phyloP scores from a whole-genome alignment of 2,329 filamentous ascomycete genomes.

The Penicillium sp. region DNA sequence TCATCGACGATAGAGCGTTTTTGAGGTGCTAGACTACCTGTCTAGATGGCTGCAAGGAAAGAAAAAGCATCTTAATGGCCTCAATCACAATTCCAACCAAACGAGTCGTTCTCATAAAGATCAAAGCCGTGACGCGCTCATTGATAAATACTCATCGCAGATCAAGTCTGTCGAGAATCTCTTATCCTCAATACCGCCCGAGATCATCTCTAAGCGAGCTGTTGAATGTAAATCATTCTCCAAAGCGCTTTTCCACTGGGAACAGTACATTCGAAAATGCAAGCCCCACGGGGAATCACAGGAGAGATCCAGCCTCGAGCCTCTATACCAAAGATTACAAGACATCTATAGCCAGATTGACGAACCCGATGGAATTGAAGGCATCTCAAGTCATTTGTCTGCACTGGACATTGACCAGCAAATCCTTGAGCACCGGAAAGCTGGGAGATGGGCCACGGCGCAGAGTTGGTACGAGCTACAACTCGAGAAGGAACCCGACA shows the following conservation, averaged over 20 bases:
- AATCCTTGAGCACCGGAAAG: conserved; percentile 86
- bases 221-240: conserved; percentile 94
- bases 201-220: conserved; percentile 75
- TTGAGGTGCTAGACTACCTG: conserved; percentile 85
- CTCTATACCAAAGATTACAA: conserved; percentile 74
- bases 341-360: conserved; percentile 97
- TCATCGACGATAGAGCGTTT: conserved; percentile 63
- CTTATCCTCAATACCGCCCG: conserved; percentile 65
- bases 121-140: conserved; percentile 22
- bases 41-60: conserved; percentile 86
- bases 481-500: conserved; percentile 72
- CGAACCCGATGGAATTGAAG: conserved; percentile 93
- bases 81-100: conserved; percentile 26
- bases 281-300: conserved; percentile 45
- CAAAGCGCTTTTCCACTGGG: conserved; percentile 88
- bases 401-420: conserved; percentile 91
- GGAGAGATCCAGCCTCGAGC: conserved; percentile 54
- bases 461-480: conserved; percentile 98
- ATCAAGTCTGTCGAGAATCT: conserved; percentile 69
- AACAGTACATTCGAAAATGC: conserved; percentile 74
- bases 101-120: conserved; percentile 30
- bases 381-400: conserved; percentile 82
- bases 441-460: conserved; percentile 87
- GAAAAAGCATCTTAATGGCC: conserved; percentile 48
- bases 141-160: conserved; percentile 36